phyloP scores from a whole-genome alignment of 1,284 basidiomycete genomes.

The Pholiota adiposa region DNA sequence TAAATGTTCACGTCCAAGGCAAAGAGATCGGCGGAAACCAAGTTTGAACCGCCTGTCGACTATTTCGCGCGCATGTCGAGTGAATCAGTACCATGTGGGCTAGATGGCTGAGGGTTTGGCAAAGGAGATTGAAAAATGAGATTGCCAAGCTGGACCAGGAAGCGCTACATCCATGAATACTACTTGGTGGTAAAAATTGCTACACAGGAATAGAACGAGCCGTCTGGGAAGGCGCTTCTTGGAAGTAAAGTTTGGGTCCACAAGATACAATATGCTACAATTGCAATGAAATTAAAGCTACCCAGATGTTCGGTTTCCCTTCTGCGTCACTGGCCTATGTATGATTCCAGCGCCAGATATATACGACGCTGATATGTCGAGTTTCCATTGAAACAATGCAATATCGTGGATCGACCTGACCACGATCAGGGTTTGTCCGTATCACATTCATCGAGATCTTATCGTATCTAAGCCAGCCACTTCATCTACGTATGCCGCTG shows the following conservation, averaged over 20 bases:
- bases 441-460: slow-evolving; percentile 20
- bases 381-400: slow-evolving; percentile 24
- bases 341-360: slow-evolving; percentile 1
- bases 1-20: background rate
- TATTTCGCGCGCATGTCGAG: background rate
- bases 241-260: slow-evolving; percentile 27
- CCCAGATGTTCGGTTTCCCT: slow-evolving; percentile 14
- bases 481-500: slow-evolving; percentile 19
- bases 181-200: background rate
- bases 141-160: background rate
- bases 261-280: slow-evolving; percentile 20
- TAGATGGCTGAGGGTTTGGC: background rate
- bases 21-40: background rate
- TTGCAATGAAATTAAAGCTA: slow-evolving; percentile 16
- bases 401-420: slow-evolving; percentile 18
- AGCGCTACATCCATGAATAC: background rate
- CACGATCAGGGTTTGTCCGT: slow-evolving; percentile 16
- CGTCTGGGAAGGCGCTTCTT: slow-evolving; percentile 1
- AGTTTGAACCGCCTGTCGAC: background rate
- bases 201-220: background rate
- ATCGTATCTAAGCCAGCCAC: slow-evolving; percentile 33
- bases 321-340: slow-evolving; percentile 4
- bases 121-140: background rate
- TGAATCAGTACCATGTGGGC: background rate
- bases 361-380: slow-evolving; percentile 15